Conservation (phyloP, 371 early-diverging fungal genomes). For the Enteropsectra breve region DNA sequence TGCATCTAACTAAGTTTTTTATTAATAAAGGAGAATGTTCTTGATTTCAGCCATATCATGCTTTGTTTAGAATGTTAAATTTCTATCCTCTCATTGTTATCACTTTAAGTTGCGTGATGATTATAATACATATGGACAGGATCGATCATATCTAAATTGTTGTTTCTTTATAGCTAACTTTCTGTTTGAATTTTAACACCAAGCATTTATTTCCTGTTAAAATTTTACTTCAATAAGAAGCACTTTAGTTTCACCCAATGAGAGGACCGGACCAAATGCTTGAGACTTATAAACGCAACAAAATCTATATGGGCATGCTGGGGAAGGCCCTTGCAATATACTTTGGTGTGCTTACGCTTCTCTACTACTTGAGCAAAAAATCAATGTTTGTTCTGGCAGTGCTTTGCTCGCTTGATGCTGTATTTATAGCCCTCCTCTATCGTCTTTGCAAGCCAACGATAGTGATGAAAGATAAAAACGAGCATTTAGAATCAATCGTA, state of each 20-base stretch:
- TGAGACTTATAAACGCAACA: slow-evolving; percentile 1
- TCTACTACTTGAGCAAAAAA: not conserved
- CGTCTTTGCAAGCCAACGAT: not conserved
- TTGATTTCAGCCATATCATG: too few species aligned
- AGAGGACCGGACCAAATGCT: slow-evolving; percentile 7
- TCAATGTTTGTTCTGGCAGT: not conserved
- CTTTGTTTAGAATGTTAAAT: too few species aligned
- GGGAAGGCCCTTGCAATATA: not conserved
- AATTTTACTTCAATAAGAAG: not conserved
- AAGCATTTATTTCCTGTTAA: too few species aligned
- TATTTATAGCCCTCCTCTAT: not conserved
- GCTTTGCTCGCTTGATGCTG: slow-evolving; percentile 7
- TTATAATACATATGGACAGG: too few species aligned
- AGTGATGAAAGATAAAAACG: not conserved
- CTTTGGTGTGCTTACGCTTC: not conserved
- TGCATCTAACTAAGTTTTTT: too few species aligned
- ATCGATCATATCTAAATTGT: too few species aligned
- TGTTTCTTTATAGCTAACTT: too few species aligned
- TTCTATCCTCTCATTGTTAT: too few species aligned
- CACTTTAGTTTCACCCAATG: slow-evolving; percentile 5
- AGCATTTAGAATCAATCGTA: not conserved
- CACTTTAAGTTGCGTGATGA: too few species aligned
- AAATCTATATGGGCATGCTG: not conserved
- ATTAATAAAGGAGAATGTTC: too few species aligned
- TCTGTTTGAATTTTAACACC: too few species aligned